Conservation (phyloP, 1,139 yeast species). For the Schwanniomyces etchellsii region DNA sequence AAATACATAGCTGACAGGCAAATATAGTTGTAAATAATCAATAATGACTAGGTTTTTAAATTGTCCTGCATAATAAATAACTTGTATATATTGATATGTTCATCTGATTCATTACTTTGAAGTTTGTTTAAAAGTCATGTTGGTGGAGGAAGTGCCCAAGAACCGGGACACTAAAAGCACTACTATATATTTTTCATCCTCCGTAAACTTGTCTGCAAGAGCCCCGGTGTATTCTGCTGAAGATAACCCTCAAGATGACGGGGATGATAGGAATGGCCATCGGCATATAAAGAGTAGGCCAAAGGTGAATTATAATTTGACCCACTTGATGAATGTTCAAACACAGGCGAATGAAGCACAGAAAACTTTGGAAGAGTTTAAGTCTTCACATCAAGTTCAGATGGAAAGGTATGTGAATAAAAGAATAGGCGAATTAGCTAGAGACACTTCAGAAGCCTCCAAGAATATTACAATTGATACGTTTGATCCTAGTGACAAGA, state of each 20-base stretch:
- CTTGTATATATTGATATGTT: no score
- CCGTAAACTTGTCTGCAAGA: conserved; percentile 39
- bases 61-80: no score
- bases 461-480: conserved; percentile 35
- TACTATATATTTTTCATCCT: conserved; percentile 41
- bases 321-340: conserved; percentile 41
- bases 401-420: conserved; percentile 36
- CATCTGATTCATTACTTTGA: no score
- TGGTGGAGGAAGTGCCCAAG: conserved; percentile 44
- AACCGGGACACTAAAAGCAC: conserved; percentile 25
- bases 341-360: conserved; percentile 28
- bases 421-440: conserved; percentile 31
- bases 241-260: conserved; percentile 9
- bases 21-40: no score
- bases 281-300: conserved; percentile 24
- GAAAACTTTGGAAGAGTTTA: conserved; percentile 28
- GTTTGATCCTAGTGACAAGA: conserved; percentile 19
- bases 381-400: conserved; percentile 40
- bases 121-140: no score
- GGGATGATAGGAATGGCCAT: conserved; percentile 15
- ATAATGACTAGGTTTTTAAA: no score
- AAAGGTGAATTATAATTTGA: conserved; percentile 42
- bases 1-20: no score
- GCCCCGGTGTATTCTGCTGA: conserved; percentile 12
- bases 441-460: conserved; percentile 36